Percentiles rank a stretch among this genome's conserved stretches.
phyloP scores from a whole-genome alignment of 2,329 filamentous ascomycete species.

The Fusarium gaditjirri region DNA sequence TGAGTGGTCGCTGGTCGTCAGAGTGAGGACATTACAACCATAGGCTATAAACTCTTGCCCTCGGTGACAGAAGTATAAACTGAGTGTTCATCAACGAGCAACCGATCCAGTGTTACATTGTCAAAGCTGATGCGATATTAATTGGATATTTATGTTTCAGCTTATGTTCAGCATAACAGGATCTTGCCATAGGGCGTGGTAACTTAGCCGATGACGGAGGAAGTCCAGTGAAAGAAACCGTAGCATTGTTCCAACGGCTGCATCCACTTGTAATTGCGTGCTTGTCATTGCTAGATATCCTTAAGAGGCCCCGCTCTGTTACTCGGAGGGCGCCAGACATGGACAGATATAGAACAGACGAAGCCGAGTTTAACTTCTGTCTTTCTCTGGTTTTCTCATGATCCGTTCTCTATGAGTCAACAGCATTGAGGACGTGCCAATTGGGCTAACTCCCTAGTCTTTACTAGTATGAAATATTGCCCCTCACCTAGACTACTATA shows the following conservation, averaged over 20 bases:
- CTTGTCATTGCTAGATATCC: constrained; percentile 14
- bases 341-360: neutral
- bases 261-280: constrained; percentile 34
- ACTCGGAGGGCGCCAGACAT: constrained; percentile 12
- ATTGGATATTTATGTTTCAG: neutral
- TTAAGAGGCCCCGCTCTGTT: constrained; percentile 19
- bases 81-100: neutral
- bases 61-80: neutral
- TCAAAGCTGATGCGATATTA: neutral
- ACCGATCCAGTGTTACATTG: neutral
- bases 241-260: neutral
- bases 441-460: neutral
- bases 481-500: constrained; percentile 22
- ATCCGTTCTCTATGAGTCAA: neutral
- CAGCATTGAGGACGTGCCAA: neutral
- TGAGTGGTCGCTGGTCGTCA: neutral
- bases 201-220: constrained; percentile 36
- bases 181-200: neutral
- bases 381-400: neutral
- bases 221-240: neutral
- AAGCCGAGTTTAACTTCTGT: neutral
- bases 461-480: constrained; percentile 1
- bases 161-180: neutral
- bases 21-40: neutral
- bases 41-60: neutral